Percentiles rank a stretch among this genome's conserved stretches.
Conservation (phyloP, 257 asterid genomes). For the Fraxinus pennsylvanica region DNA sequence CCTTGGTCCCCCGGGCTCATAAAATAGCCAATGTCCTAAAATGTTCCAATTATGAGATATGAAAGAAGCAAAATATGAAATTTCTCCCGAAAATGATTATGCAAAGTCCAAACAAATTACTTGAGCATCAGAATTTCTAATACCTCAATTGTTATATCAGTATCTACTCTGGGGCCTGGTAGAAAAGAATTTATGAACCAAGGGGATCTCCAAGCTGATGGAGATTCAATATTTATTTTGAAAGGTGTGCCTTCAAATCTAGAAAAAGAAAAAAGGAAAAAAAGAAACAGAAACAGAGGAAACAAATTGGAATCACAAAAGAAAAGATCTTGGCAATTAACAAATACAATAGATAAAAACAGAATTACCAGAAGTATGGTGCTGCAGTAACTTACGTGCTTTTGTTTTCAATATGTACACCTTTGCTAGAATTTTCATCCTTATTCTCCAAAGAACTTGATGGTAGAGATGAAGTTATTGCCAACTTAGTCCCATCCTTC, state of each 20-base stretch:
- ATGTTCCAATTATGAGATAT: slow-evolving; percentile 16
- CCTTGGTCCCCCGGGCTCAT: slow-evolving; percentile 79
- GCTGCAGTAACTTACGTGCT: slow-evolving; percentile 57
- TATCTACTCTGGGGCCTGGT: slow-evolving; percentile 76
- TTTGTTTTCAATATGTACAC: slow-evolving; percentile 47
- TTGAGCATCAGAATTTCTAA: slow-evolving; percentile 4
- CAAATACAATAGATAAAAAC: not conserved
- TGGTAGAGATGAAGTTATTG: slow-evolving; percentile 48
- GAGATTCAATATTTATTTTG: slow-evolving; percentile 81
- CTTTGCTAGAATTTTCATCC: slow-evolving; percentile 55
- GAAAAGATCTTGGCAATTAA: slow-evolving; percentile 1
- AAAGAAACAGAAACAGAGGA: slow-evolving; percentile 12
- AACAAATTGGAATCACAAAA: not conserved
- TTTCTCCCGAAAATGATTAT: not conserved
- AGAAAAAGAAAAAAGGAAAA: slow-evolving; percentile 12
- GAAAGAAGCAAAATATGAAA: not conserved
- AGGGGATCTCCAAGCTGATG: slow-evolving; percentile 97
- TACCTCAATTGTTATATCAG: slow-evolving; percentile 88
- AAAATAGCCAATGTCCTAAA: slow-evolving; percentile 79
- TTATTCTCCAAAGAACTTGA: slow-evolving; percentile 51
- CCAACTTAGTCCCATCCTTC: slow-evolving; percentile 56
- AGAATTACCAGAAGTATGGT: not conserved
- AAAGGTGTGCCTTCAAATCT: slow-evolving; percentile 81
- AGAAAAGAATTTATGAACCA: slow-evolving; percentile 75
- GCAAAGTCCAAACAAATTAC: not conserved